Percentiles rank a stretch among this genome's conserved stretches.
Conservation (phyloP, 768 basidiomycete genomes). For the Boletus barrowsii region DNA sequence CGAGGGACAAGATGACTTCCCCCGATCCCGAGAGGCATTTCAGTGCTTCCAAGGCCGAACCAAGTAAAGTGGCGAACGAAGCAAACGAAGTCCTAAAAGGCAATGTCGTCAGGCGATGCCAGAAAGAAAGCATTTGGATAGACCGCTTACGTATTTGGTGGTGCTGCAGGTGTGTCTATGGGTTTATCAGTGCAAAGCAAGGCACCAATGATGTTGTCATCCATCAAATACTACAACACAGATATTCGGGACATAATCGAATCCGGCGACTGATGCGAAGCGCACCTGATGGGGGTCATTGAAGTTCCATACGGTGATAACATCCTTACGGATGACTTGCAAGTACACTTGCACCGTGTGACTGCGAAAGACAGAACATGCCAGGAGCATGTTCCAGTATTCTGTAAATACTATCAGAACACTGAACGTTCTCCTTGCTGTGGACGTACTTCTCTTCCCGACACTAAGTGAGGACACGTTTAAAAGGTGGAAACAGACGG, state of each 20-base stretch:
- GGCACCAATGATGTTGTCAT: background rate
- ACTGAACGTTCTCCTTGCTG: too few species aligned
- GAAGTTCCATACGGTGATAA: slow-evolving; percentile 12
- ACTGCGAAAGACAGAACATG: slow-evolving; percentile 2
- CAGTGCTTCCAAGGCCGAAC: background rate
- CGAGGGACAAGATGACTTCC: background rate
- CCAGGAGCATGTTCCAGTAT: slow-evolving; percentile 10
- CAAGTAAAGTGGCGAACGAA: background rate
- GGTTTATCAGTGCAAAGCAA: slow-evolving; percentile 4
- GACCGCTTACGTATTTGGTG: background rate
- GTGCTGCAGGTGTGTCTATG: background rate
- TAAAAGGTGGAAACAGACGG: background rate
- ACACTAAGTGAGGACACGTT: background rate
- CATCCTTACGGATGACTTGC: slow-evolving; percentile 7
- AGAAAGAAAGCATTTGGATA: background rate
- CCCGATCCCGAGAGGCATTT: background rate
- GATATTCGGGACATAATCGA: background rate
- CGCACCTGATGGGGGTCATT: slow-evolving; percentile 9
- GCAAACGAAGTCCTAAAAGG: background rate
- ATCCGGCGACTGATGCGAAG: background rate
- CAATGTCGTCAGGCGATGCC: background rate
- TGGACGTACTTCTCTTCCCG: slow-evolving; percentile 11
- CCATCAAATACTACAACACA: slow-evolving; percentile 7
- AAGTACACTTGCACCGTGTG: slow-evolving; percentile 9
- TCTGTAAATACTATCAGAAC: background rate